These are phyloP conservation scores for Chamaecrista fasciculata DNA, from an alignment of 306 rosid species.

Conservation along the genomic window DNA sequence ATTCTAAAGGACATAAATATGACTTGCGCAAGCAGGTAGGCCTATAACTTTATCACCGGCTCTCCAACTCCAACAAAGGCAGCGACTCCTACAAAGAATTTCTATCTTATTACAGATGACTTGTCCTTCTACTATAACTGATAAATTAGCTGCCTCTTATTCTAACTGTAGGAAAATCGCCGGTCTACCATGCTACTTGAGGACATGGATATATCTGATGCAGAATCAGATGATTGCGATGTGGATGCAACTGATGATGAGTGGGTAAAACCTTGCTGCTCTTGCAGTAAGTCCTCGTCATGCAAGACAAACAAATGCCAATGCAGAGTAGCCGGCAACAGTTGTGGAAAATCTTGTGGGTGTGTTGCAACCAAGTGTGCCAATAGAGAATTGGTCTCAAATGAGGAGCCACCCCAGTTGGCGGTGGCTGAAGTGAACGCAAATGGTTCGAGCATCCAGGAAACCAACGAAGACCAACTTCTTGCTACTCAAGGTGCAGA, in stretches of 20 bases:
- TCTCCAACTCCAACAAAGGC: neutral
- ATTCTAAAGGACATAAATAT: slow-evolving; percentile 48
- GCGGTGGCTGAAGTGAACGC: slow-evolving; percentile 24
- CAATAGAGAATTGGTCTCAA: slow-evolving; percentile 42
- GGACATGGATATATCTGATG: slow-evolving; percentile 74
- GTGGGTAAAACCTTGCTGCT: slow-evolving; percentile 57
- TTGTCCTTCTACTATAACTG: neutral
- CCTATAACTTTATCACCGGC: neutral
- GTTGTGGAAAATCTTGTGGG: slow-evolving; percentile 62
- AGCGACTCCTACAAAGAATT: neutral
- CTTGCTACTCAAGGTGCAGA: slow-evolving; percentile 80
- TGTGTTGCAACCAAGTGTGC: slow-evolving; percentile 58
- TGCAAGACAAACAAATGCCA: slow-evolving; percentile 77
- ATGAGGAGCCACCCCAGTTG: slow-evolving; percentile 31
- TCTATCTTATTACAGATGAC: neutral
- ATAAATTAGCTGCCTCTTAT: slow-evolving; percentile 1
- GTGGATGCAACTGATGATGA: slow-evolving; percentile 41
- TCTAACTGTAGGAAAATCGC: slow-evolving; percentile 53
- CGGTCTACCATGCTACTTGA: slow-evolving; percentile 51
- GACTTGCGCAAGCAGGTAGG: slow-evolving; percentile 64
- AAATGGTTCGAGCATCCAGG: slow-evolving; percentile 33
- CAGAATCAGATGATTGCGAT: slow-evolving; percentile 57
- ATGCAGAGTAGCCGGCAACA: slow-evolving; percentile 50
- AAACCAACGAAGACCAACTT: slow-evolving; percentile 34
- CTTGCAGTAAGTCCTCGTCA: slow-evolving; percentile 60